Evolutionary conservation across 352 stramenopile species (phyloP).

Genomic region (Phytopythium vexans): DNA sequence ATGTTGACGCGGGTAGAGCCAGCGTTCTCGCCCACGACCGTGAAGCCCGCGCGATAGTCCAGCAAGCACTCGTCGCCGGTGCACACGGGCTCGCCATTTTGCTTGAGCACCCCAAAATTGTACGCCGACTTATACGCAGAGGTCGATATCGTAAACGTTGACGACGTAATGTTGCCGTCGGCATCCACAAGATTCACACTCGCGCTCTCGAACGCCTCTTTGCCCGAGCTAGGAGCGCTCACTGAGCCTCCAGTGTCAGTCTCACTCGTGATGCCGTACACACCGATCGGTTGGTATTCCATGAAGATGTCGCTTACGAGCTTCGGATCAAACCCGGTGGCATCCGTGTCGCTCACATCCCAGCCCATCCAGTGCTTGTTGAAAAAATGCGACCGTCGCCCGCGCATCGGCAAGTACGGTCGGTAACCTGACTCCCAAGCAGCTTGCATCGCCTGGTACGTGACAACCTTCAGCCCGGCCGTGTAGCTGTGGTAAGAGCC

Average conservation of each 20-base stretch:
- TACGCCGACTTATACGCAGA: constrained; percentile 15
- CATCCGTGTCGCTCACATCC: constrained; percentile 39
- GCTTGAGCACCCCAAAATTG: constrained; percentile 4
- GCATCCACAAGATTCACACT: constrained; percentile 10
- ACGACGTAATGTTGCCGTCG: constrained; percentile 17
- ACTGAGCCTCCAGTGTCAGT: constrained; percentile 14
- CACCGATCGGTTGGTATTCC: constrained; percentile 50
- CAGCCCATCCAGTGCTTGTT: constrained; percentile 58
- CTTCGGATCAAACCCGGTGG: constrained; percentile 33
- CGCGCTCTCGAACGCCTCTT: constrained; percentile 18
- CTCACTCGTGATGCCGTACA: constrained; percentile 35
- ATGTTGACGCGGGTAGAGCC: constrained; percentile 52
- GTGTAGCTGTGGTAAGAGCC: constrained; percentile 35
- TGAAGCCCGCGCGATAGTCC: constrained; percentile 40
- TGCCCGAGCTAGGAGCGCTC: constrained; percentile 12
- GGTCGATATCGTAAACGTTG: constrained; percentile 19
- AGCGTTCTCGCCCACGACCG: constrained; percentile 15
- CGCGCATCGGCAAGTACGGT: constrained; percentile 64
- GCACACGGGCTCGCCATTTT: constrained; percentile 18
- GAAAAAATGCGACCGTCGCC: constrained; percentile 63
- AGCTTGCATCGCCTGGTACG: constrained; percentile 51
- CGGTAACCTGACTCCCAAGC: constrained; percentile 46
- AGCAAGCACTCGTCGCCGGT: constrained; percentile 36
- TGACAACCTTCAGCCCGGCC: constrained; percentile 18
- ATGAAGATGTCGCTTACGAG: constrained; percentile 38